phyloP scores from a whole-genome alignment of 2,329 filamentous ascomycete genomes.

The Dryadomyces quercivorus region DNA sequence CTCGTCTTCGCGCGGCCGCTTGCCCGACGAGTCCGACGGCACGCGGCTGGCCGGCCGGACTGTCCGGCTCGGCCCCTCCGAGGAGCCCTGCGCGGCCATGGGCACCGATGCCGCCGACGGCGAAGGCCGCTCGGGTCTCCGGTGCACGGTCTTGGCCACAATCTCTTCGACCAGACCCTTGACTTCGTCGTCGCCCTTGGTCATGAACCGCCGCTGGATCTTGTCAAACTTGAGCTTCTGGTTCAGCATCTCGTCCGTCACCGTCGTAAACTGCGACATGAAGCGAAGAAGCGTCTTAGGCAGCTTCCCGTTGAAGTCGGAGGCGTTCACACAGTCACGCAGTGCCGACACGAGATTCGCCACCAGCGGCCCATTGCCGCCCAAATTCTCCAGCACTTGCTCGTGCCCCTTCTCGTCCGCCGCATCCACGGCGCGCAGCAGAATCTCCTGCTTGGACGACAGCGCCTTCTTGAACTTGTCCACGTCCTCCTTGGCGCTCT shows the following conservation, averaged over 20 bases:
- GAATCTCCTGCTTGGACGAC: slow-evolving; percentile 31
- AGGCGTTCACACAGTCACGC: slow-evolving; percentile 38
- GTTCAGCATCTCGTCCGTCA: slow-evolving; percentile 44
- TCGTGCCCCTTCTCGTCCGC: slow-evolving; percentile 42
- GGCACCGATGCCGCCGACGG: neutral
- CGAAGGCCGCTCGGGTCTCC: slow-evolving; percentile 11
- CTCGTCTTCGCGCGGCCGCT: slow-evolving; percentile 28
- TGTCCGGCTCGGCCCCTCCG: slow-evolving; percentile 1
- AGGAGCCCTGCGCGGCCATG: neutral
- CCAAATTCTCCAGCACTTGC: slow-evolving; percentile 44
- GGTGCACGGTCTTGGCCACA: slow-evolving; percentile 30
- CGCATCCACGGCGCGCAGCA: slow-evolving; percentile 39
- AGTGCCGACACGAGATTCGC: slow-evolving; percentile 41
- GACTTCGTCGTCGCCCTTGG: slow-evolving; percentile 52
- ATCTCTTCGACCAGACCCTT: slow-evolving; percentile 45
- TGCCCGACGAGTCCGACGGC: slow-evolving; percentile 16
- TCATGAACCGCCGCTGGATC: slow-evolving; percentile 49
- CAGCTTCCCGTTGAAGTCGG: slow-evolving; percentile 39
- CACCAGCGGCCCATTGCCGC: slow-evolving; percentile 44
- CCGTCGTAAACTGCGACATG: slow-evolving; percentile 49
- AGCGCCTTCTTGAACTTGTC: slow-evolving; percentile 27
- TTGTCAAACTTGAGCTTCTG: slow-evolving; percentile 55
- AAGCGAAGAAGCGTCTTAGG: slow-evolving; percentile 46
- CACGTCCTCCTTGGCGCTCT: slow-evolving; percentile 21
- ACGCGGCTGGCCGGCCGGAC: slow-evolving; percentile 10